Evolutionary conservation across 2,329 filamentous ascomycete species (phyloP).

Genomic region (Plenodomus biglobosus): DNA sequence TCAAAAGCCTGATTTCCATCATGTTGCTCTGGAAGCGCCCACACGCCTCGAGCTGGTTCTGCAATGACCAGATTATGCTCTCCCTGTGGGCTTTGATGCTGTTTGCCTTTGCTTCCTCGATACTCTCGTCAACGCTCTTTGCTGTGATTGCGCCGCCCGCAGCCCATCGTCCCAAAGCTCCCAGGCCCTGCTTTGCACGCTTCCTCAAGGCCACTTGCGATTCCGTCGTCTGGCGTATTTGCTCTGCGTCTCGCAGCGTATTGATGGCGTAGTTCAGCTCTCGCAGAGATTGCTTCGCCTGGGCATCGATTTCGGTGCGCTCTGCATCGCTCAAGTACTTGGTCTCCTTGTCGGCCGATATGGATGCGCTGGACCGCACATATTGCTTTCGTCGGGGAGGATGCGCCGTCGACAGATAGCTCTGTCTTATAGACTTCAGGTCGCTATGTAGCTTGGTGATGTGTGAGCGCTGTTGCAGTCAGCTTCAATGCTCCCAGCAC

Average conservation of each 20-base stretch:
- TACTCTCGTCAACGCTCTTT: constrained; percentile 67
- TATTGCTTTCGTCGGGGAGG: constrained; percentile 58
- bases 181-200: constrained; percentile 62
- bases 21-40: constrained; percentile 80
- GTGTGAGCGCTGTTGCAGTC: constrained; percentile 69
- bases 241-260: constrained; percentile 77
- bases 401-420: constrained; percentile 82
- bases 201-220: constrained; percentile 71
- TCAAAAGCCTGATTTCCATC: constrained; percentile 85
- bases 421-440: constrained; percentile 78
- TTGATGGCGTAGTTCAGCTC: constrained; percentile 82
- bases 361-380: constrained; percentile 37
- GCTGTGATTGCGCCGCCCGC: constrained; percentile 54
- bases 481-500: constrained; percentile 20
- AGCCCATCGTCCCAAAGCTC: constrained; percentile 69
- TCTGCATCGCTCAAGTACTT: constrained; percentile 75
- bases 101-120: constrained; percentile 70
- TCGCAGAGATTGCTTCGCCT: constrained; percentile 81
- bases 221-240: constrained; percentile 76
- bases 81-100: constrained; percentile 73
- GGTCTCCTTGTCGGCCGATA: constrained; percentile 45
- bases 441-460: constrained; percentile 79
- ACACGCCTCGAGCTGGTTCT: constrained; percentile 73
- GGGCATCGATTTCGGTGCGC: constrained; percentile 82
- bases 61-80: constrained; percentile 79